A percentile compares a stretch with the other conserved stretches of the same genome.
phyloP scores from a whole-genome alignment of 1,284 basidiomycete species.

The Ganoderma boninense region DNA sequence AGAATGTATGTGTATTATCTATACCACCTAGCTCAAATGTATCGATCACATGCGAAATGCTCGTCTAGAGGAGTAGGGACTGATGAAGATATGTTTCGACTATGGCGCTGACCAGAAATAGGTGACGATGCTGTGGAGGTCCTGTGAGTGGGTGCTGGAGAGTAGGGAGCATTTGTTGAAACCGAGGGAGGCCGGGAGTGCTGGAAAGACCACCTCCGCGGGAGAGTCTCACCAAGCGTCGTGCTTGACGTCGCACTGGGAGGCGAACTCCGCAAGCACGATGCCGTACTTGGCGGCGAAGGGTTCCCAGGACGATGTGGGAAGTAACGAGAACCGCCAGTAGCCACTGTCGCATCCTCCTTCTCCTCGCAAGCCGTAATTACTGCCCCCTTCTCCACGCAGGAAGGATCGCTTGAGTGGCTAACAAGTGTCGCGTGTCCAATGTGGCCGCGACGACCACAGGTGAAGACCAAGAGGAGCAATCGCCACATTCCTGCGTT shows the following conservation, averaged over 20 bases:
- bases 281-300: conserved; percentile 43
- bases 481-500: conserved; percentile 48
- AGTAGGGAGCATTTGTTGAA: conserved; percentile 41
- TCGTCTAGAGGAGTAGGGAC: conserved; percentile 33
- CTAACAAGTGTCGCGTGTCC: conserved; percentile 36
- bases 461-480: conserved; percentile 32
- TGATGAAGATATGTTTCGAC: conserved; percentile 33
- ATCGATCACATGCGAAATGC: conserved; percentile 21
- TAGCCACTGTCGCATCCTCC: conserved; percentile 29
- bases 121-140: conserved; percentile 33
- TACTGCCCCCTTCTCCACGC: conserved; percentile 29
- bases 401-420: conserved; percentile 31
- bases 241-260: conserved; percentile 51
- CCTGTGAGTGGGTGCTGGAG: conserved; percentile 28
- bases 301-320: conserved; percentile 58
- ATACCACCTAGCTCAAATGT: conserved; percentile 16
- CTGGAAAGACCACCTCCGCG: conserved; percentile 55
- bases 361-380: conserved; percentile 39
- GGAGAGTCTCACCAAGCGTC: conserved; percentile 52
- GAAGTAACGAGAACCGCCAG: conserved; percentile 34
- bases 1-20: conserved; percentile 10
- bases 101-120: conserved; percentile 30
- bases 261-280: conserved; percentile 38
- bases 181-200: conserved; percentile 46
- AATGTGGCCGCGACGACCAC: conserved; percentile 26